Percentiles rank a stretch among this genome's conserved stretches.
These are phyloP conservation scores for Claviceps arundinis DNA, from an alignment of 2,329 filamentous ascomycete species.

Conservation along the genomic window DNA sequence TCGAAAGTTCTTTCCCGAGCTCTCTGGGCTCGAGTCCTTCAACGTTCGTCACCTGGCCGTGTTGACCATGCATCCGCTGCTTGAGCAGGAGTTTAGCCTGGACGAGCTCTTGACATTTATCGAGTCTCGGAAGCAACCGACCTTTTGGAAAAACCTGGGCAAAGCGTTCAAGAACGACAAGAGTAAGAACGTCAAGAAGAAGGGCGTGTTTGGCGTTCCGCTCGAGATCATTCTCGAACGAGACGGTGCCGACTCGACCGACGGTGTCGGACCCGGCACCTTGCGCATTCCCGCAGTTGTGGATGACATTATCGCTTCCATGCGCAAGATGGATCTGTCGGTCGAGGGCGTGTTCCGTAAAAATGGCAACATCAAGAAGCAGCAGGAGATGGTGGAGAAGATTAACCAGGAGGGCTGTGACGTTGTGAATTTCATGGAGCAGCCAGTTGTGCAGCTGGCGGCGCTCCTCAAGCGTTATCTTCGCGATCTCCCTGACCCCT, in stretches of 20 bases:
- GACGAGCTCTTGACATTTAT: constrained; percentile 89
- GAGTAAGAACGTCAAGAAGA: constrained; percentile 69
- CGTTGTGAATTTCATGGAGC: constrained; percentile 70
- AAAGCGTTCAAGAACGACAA: constrained; percentile 89
- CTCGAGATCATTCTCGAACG: constrained; percentile 82
- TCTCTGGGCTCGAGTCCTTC: constrained; percentile 92
- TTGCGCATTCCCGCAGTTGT: constrained; percentile 85
- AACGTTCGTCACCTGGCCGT: constrained; percentile 93
- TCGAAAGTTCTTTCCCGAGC: constrained; percentile 88
- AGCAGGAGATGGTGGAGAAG: constrained; percentile 72
- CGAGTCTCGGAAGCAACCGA: constrained; percentile 75
- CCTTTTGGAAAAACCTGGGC: constrained; percentile 96
- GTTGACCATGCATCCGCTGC: constrained; percentile 81
- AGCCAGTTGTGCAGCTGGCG: constrained; percentile 86
- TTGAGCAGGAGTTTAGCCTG: constrained; percentile 82
- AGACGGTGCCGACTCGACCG: constrained; percentile 93
- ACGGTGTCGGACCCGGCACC: constrained; percentile 84
- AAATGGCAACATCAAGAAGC: constrained; percentile 93
- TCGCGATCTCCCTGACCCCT: constrained; percentile 81
- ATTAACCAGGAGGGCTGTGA: constrained; percentile 82
- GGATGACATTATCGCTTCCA: constrained; percentile 86
- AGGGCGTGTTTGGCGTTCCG: constrained; percentile 83
- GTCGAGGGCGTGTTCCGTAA: constrained; percentile 98
- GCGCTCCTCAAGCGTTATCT: constrained; percentile 92
- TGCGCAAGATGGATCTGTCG: constrained; percentile 98